A percentile compares a stretch with the other conserved stretches of the same genome.
These are phyloP conservation scores for Apiotrichum gamsii DNA, from an alignment of 1,284 basidiomycete genomes.

Conservation along the genomic window DNA sequence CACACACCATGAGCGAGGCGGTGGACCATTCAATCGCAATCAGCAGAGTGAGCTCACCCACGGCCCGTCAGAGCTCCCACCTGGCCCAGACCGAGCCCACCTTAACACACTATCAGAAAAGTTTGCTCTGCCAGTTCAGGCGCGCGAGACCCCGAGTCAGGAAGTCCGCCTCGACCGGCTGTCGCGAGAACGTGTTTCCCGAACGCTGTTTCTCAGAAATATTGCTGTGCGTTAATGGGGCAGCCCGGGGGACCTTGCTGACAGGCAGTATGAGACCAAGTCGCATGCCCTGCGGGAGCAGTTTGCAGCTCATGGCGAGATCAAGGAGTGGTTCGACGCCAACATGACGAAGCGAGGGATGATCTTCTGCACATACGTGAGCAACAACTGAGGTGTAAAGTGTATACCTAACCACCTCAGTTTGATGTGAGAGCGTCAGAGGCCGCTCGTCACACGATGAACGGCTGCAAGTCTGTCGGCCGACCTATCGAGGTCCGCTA, in stretches of 20 bases:
- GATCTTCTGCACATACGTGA: slow-evolving; percentile 91
- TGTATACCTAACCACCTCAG: slow-evolving; percentile 49
- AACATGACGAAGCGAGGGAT: slow-evolving; percentile 87
- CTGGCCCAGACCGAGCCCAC: too few relatives aligned
- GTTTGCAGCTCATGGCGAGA: slow-evolving; percentile 88
- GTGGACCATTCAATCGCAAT: too few relatives aligned
- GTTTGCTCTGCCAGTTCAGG: background rate
- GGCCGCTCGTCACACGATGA: slow-evolving; percentile 76
- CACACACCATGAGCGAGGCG: too few relatives aligned
- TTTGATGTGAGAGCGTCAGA: slow-evolving; percentile 87
- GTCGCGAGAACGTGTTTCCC: slow-evolving; percentile 70
- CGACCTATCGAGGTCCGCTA: slow-evolving; percentile 99
- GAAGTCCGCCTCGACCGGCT: slow-evolving; percentile 12
- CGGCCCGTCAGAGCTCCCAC: too few relatives aligned
- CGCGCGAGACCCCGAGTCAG: slow-evolving; percentile 1
- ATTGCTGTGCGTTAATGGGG: slow-evolving; percentile 64
- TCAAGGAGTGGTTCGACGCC: slow-evolving; percentile 88
- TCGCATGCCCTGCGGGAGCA: slow-evolving; percentile 71
- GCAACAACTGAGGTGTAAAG: background rate
- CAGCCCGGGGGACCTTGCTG: background rate
- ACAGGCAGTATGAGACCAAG: slow-evolving; percentile 75
- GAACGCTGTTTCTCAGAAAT: slow-evolving; percentile 93
- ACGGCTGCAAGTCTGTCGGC: slow-evolving; percentile 74
- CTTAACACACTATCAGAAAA: too few relatives aligned
- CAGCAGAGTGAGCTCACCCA: too few relatives aligned